A percentile compares a stretch with the other conserved stretches of the same genome.
These are phyloP conservation scores for Fusarium torreyae DNA, from an alignment of 2,329 filamentous ascomycete species.

Conservation along the genomic window DNA sequence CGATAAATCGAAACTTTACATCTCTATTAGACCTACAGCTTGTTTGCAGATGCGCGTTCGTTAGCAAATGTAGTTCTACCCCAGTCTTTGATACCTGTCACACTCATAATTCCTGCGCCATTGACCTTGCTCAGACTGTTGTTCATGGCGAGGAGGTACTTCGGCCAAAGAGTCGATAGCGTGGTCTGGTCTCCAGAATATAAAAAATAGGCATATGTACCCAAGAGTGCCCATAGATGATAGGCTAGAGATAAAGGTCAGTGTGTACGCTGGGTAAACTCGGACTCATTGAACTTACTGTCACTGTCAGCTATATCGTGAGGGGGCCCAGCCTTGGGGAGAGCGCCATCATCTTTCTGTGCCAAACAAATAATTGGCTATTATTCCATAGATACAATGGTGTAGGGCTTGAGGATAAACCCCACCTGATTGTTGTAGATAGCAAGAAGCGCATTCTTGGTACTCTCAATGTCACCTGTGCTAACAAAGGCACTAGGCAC, in stretches of 20 bases:
- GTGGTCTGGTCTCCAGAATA: neutral
- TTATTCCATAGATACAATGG: neutral
- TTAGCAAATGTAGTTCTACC: slow-evolving; percentile 7
- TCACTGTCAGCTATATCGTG: neutral
- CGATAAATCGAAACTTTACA: no score
- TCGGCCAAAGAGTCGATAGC: neutral
- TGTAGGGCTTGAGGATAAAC: neutral
- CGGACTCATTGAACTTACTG: neutral
- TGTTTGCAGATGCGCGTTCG: slow-evolving; percentile 6
- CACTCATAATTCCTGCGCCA: neutral
- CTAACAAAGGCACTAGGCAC: slow-evolving; percentile 68
- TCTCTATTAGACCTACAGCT: slow-evolving; percentile 6
- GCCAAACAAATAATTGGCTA: no score
- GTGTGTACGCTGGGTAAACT: neutral
- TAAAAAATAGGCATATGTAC: neutral
- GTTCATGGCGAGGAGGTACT: neutral
- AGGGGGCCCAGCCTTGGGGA: neutral
- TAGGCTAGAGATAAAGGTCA: neutral
- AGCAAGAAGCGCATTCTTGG: slow-evolving; percentile 65
- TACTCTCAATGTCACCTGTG: slow-evolving; percentile 66
- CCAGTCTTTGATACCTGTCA: slow-evolving; percentile 29
- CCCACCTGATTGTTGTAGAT: slow-evolving; percentile 62
- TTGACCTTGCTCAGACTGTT: neutral
- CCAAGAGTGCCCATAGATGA: neutral
- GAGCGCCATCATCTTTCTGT: neutral